Percentiles rank a stretch among this genome's conserved stretches.
Conservation (phyloP, 2,329 filamentous ascomycete species). For the Pseudocercospora ulei region DNA sequence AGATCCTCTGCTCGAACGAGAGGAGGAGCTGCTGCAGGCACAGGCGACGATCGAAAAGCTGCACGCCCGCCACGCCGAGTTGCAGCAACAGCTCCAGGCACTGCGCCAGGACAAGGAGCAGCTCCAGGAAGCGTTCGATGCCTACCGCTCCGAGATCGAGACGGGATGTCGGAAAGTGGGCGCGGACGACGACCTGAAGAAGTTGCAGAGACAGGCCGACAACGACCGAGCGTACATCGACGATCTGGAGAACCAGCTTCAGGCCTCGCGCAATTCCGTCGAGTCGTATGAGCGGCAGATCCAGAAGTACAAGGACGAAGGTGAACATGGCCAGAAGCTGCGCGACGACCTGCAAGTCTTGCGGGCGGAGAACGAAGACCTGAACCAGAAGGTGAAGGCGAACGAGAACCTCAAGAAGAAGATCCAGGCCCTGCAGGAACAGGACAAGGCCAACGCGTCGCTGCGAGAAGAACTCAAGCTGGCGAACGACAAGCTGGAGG, state of each 20-base stretch:
- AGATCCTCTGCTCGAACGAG: constrained; percentile 43
- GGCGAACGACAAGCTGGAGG: constrained; percentile 39
- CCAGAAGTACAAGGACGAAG: constrained; percentile 37
- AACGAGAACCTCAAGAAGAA: constrained; percentile 48
- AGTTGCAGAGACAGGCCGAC: constrained; percentile 38
- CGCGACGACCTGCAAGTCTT: constrained; percentile 45
- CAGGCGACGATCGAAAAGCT: constrained; percentile 41
- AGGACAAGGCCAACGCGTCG: constrained; percentile 38
- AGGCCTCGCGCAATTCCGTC: constrained; percentile 37
- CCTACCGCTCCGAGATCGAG: constrained; percentile 41
- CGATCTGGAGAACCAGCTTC: constrained; percentile 42
- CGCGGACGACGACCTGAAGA: constrained; percentile 39
- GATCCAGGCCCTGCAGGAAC: constrained; percentile 43
- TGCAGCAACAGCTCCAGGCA: constrained; percentile 39
- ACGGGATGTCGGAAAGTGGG: constrained; percentile 34
- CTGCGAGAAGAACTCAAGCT: constrained; percentile 41
- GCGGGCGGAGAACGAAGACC: constrained; percentile 43
- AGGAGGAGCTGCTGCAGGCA: constrained; percentile 43
- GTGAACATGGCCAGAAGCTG: constrained; percentile 42
- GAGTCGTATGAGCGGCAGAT: constrained; percentile 42
- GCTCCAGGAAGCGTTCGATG: constrained; percentile 43
- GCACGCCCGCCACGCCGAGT: constrained; percentile 35
- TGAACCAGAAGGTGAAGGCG: constrained; percentile 42
- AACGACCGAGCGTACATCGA: constrained; percentile 45
- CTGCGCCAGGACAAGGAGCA: constrained; percentile 38